These are phyloP conservation scores for Alternaria viburni DNA, from an alignment of 2,329 filamentous ascomycete genomes.

Conservation along the genomic window DNA sequence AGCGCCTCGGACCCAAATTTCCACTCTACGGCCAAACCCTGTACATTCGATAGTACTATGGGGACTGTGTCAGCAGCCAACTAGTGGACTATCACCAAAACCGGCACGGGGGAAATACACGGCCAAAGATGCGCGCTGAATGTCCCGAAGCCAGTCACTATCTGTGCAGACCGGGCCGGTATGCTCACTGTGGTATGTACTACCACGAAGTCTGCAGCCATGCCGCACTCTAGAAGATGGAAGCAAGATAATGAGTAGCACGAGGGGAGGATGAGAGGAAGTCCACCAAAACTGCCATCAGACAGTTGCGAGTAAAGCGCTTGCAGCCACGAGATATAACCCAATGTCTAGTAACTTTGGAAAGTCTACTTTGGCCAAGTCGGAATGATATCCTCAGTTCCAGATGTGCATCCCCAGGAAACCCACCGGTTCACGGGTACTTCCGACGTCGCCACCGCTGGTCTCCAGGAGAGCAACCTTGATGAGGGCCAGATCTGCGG, in stretches of 20 bases:
- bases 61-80: neutral
- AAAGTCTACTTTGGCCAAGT: neutral
- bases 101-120: neutral
- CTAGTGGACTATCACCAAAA: neutral
- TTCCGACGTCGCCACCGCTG: slow-evolving; percentile 45
- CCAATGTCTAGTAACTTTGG: neutral
- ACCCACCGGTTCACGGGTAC: slow-evolving; percentile 51
- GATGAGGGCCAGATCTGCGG: slow-evolving; percentile 50
- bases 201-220: neutral
- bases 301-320: neutral
- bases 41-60: neutral
- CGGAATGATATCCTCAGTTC: slow-evolving; percentile 54
- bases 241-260: neutral
- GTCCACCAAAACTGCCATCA: neutral
- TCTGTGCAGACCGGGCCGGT: neutral
- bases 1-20: neutral
- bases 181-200: neutral
- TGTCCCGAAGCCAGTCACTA: neutral
- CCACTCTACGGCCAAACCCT: neutral
- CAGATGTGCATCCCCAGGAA: slow-evolving; percentile 70
- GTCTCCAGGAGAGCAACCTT: slow-evolving; percentile 42
- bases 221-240: neutral
- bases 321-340: neutral
- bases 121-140: neutral
- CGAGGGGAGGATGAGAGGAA: neutral